Base-by-base conservation (phyloP, 2,329 filamentous ascomycete genomes). In the Cryphonectria radicalis region DNA sequence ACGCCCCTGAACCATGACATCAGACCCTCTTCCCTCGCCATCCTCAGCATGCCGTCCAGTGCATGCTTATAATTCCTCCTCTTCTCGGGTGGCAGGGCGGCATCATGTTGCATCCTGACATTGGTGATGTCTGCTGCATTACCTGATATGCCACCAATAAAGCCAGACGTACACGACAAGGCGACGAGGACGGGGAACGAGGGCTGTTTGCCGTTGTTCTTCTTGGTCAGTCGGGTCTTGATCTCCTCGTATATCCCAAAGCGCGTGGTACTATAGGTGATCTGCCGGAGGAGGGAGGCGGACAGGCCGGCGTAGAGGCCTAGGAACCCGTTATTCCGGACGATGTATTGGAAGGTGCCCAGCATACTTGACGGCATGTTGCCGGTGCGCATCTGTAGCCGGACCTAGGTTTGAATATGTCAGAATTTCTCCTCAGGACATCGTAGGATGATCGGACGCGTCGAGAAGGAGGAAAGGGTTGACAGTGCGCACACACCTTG, bases 71-170 rank as follows among this genome's bases (percentile, higher is more conserved):
- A 99, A 81, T 97, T 96, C 70, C 95, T 89, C 64, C 93, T 90
- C 78, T 97, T 85, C 6, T 87, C 87, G 0, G 83, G 77, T 0
- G 94, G 92, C 1, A 98, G 89, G 0, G 94, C 90, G 2, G 93
- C 91, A 78, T 91, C 96, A 82, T 97, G 93, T 83, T 99, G 96
- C 96, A 99, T 99, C 75, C 96, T 93, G 66, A 99, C 96, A 82
- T 99, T 99, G 78, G 98, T 87, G 46, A 99, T 94, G 80, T 99
- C 96, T 75, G 95, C 95, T 3, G 95, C 94, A 83, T 98, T 99
- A 75, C 96, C 96, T 7, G 92, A 93, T 63, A 98, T 84, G 66
- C 96, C 96, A 73, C 96, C 96, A 3, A 97, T 82, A 79, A 98
- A 93, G 67, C 96, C 96, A 10, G 96, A 95, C 40, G 90, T 83